phyloP scores from a whole-genome alignment of 345 rosid genomes.

The Gossypium rotundifolium region DNA sequence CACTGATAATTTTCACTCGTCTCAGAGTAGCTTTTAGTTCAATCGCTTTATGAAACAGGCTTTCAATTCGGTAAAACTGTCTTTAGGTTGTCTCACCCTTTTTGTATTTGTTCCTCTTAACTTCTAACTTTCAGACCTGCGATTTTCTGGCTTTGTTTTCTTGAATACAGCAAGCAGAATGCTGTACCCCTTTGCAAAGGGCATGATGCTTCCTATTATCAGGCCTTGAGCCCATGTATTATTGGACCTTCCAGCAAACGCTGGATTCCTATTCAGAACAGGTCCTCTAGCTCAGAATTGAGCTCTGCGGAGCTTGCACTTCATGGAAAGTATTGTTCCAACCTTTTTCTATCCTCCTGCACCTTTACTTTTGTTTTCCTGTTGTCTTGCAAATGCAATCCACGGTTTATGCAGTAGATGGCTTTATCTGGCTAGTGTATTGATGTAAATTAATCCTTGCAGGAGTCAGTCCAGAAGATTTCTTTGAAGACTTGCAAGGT shows the following conservation, averaged over 20 bases:
- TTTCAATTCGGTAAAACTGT: slow-evolving; percentile 1
- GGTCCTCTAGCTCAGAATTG: slow-evolving; percentile 53
- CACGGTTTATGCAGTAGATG: neutral
- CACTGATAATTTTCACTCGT: slow-evolving; percentile 1
- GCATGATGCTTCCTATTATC: slow-evolving; percentile 61
- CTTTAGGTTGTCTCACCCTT: neutral
- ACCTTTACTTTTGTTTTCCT: neutral
- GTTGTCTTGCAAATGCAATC: neutral
- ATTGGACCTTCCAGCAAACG: slow-evolving; percentile 71
- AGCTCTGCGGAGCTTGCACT: slow-evolving; percentile 57
- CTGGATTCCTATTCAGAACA: slow-evolving; percentile 84
- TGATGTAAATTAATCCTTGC: slow-evolving; percentile 28
- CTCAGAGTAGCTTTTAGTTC: neutral
- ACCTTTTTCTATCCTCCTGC: neutral
- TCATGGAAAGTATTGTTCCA: slow-evolving; percentile 71
- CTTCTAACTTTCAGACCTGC: neutral
- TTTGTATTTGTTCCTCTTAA: neutral
- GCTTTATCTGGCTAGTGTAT: slow-evolving; percentile 6
- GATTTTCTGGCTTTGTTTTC: slow-evolving; percentile 6
- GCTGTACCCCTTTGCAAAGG: slow-evolving; percentile 62
- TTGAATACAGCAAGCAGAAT: slow-evolving; percentile 40
- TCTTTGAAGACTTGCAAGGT: slow-evolving; percentile 54
- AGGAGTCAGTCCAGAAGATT: slow-evolving; percentile 77
- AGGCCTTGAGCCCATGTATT: slow-evolving; percentile 71
- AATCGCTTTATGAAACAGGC: neutral